phyloP scores from a whole-genome alignment of 148 eudicot genomes.

The Agrostemma githago region DNA sequence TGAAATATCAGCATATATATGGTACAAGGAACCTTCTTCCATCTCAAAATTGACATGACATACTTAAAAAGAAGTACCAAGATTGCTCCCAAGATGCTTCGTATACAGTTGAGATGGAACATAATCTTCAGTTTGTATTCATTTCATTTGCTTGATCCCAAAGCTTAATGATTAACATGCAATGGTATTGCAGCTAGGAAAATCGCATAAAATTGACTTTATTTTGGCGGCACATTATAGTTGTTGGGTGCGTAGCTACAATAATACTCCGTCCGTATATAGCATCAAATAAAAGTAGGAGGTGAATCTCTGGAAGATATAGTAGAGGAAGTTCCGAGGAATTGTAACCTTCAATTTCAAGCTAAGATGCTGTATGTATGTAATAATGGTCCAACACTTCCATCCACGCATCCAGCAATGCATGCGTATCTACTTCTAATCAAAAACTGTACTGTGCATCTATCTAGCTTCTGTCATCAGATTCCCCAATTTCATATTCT shows the following conservation, averaged over 20 bases:
- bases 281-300: too few relatives aligned
- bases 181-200: neutral
- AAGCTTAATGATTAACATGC: neutral
- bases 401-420: conserved; percentile 9
- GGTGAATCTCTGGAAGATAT: neutral
- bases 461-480: neutral
- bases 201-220: neutral
- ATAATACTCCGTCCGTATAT: neutral
- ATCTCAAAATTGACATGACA: neutral
- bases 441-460: neutral
- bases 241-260: neutral
- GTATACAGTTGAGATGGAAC: neutral
- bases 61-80: neutral
- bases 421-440: neutral
- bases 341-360: neutral
- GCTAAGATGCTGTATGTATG: neutral
- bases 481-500: neutral
- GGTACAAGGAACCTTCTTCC: too few relatives aligned
- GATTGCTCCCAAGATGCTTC: neutral
- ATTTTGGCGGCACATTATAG: neutral
- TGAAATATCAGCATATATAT: too few relatives aligned
- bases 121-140: neutral
- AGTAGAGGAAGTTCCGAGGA: neutral
- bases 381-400: conserved; percentile 1
- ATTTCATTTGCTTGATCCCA: conserved; percentile 3